Percentiles rank a stretch among this genome's conserved stretches.
Evolutionary conservation across 202 grass and related monocot genomes (phyloP).

Genomic region (Schoenoplectus triqueter): DNA sequence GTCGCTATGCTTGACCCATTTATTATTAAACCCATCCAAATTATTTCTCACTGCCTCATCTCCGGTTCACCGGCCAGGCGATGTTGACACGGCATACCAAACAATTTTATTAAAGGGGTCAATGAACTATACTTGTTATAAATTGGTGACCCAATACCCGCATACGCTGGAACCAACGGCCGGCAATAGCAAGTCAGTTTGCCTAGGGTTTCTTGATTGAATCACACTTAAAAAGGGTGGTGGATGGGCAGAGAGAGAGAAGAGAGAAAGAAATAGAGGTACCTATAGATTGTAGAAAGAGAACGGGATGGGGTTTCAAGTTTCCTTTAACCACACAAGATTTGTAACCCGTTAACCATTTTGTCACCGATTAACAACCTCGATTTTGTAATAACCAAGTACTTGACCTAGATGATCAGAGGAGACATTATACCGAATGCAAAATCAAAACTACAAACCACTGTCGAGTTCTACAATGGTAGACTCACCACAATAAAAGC

Average conservation of each 20-base stretch:
- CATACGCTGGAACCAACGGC: not conserved
- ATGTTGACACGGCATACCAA: conserved; percentile 1
- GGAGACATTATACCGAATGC: conserved; percentile 13
- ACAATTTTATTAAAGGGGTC: conserved; percentile 30
- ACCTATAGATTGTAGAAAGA: conserved; percentile 16
- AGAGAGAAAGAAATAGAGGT: not conserved
- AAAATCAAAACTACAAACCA: conserved; percentile 24
- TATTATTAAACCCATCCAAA: not conserved
- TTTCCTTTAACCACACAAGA: conserved; percentile 35
- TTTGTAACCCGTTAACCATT: conserved; percentile 25
- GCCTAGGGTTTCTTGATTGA: conserved; percentile 10
- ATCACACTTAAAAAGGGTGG: not conserved
- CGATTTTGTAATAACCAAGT: not conserved
- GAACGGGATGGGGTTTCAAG: not conserved
- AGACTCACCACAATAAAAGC: conserved; percentile 5
- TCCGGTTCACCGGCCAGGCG: not conserved
- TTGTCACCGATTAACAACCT: conserved; percentile 21
- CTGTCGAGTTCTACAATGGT: conserved; percentile 30
- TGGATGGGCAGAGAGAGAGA: not conserved
- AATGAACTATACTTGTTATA: not conserved
- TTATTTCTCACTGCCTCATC: not conserved
- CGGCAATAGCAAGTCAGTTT: not conserved
- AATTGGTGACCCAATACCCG: conserved; percentile 10
- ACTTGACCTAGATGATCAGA: conserved; percentile 35
- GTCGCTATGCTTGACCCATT: conserved; percentile 6